These are phyloP conservation scores for Pyricularia grisea DNA, from an alignment of 2,329 filamentous ascomycete genomes.

Conservation along the genomic window DNA sequence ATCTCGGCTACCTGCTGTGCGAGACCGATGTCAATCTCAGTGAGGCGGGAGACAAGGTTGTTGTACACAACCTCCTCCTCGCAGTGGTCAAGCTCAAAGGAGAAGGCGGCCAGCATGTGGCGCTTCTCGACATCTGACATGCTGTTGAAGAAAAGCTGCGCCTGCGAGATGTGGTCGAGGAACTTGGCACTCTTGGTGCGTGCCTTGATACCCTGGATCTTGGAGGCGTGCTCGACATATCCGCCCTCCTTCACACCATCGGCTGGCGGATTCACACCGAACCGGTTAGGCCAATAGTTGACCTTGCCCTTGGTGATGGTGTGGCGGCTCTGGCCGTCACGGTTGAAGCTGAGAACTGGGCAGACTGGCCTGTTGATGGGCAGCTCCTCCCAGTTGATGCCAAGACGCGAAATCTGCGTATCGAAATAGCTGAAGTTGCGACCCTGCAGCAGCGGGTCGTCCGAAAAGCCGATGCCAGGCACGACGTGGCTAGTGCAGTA, in stretches of 20 bases:
- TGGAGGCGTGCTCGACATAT: conserved; percentile 59
- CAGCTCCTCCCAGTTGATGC: conserved; percentile 66
- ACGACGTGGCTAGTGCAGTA: conserved; percentile 77
- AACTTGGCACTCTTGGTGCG: conserved; percentile 65
- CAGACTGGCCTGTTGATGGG: conserved; percentile 70
- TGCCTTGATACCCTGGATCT: conserved; percentile 60
- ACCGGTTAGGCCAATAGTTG: conserved; percentile 75
- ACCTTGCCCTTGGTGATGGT: conserved; percentile 63
- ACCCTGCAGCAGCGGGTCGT: conserved; percentile 66
- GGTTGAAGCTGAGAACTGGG: conserved; percentile 67
- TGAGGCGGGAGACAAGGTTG: conserved; percentile 56
- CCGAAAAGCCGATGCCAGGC: conserved; percentile 66
- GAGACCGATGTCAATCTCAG: conserved; percentile 63
- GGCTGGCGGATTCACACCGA: conserved; percentile 49
- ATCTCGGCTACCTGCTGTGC: conserved; percentile 60
- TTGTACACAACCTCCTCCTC: conserved; percentile 71
- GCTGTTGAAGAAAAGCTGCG: conserved; percentile 77
- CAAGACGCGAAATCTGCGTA: conserved; percentile 61
- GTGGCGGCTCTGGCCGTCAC: conserved; percentile 65
- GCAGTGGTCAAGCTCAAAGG: conserved; percentile 72
- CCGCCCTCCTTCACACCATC: conserved; percentile 46
- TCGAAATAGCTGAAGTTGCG: conserved; percentile 62
- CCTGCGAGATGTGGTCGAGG: conserved; percentile 67
- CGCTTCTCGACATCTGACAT: conserved; percentile 55
- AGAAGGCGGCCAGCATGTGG: conserved; percentile 51